These are phyloP conservation scores for Thraustotheca clavata DNA, from an alignment of 352 stramenopile genomes.

Conservation along the genomic window DNA sequence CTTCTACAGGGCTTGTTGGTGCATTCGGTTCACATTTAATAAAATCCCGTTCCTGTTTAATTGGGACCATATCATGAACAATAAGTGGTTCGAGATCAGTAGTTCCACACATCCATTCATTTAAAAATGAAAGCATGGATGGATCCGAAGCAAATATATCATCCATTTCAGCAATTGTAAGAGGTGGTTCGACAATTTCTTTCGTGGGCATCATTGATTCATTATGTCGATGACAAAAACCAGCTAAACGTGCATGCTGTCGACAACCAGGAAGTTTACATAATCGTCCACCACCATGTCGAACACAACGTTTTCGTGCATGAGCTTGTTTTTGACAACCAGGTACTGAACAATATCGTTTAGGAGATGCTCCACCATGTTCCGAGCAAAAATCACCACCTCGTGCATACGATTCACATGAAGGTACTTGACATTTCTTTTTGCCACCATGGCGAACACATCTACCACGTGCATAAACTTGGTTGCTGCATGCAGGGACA, in stretches of 20 bases:
- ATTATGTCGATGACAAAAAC: constrained; percentile 19
- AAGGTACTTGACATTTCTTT: constrained; percentile 70
- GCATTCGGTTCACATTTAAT: not conserved
- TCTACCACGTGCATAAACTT: constrained; percentile 32
- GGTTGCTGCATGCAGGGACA: constrained; percentile 16
- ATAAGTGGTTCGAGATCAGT: not conserved
- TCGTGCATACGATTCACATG: constrained; percentile 43
- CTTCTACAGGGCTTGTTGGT: not conserved
- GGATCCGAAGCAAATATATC: not conserved
- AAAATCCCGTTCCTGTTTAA: not conserved
- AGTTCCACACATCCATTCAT: not conserved
- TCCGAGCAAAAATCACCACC: constrained; percentile 19
- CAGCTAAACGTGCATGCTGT: constrained; percentile 11
- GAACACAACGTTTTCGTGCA: constrained; percentile 13
- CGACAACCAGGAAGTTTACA: constrained; percentile 11
- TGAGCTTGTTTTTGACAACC: constrained; percentile 17
- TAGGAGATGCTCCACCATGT: constrained; percentile 8
- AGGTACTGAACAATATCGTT: constrained; percentile 18
- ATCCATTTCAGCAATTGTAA: not conserved
- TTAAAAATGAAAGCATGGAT: constrained; percentile 3
- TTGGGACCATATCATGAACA: not conserved
- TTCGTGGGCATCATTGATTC: not conserved
- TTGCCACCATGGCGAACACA: constrained; percentile 80
- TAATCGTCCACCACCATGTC: constrained; percentile 13
- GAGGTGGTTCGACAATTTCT: not conserved